These are phyloP conservation scores for Acacia acuminata DNA, from an alignment of 306 rosid genomes.

Conservation along the genomic window DNA sequence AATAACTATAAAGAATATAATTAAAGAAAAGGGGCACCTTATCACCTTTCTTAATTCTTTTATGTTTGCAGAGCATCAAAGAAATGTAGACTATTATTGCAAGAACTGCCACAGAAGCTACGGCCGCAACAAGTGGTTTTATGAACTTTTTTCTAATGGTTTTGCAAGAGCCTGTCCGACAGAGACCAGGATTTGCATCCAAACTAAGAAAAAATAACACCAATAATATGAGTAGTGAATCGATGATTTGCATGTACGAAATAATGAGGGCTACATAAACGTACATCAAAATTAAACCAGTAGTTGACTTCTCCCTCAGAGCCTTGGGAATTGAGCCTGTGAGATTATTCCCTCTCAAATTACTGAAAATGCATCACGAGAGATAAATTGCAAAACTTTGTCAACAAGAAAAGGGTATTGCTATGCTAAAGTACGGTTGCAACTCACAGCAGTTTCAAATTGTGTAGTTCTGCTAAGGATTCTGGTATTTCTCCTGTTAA, in stretches of 20 bases:
- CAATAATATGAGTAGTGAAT: background rate
- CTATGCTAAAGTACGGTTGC: background rate
- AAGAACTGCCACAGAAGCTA: background rate
- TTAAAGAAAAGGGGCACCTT: background rate
- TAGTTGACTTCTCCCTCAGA: constrained; percentile 16
- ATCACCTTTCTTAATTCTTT: background rate
- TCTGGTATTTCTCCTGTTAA: constrained; percentile 32
- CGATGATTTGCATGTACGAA: background rate
- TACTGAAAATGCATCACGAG: constrained; percentile 10
- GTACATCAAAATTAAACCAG: constrained; percentile 9
- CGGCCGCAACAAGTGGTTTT: constrained; percentile 17
- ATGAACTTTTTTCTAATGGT: background rate
- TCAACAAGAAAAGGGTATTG: background rate
- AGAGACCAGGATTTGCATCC: constrained; percentile 4
- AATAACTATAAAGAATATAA: background rate
- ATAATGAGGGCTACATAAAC: background rate
- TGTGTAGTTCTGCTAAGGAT: constrained; percentile 21
- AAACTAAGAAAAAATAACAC: background rate
- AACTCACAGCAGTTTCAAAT: constrained; percentile 38
- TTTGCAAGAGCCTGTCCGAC: background rate
- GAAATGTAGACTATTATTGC: background rate
- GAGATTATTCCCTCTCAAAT: constrained; percentile 34
- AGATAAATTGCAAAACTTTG: background rate
- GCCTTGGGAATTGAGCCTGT: constrained; percentile 32
- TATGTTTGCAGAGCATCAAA: constrained; percentile 12